phyloP scores from a whole-genome alignment of 2,329 filamentous ascomycete genomes.

The Aspergillus vadensis region DNA sequence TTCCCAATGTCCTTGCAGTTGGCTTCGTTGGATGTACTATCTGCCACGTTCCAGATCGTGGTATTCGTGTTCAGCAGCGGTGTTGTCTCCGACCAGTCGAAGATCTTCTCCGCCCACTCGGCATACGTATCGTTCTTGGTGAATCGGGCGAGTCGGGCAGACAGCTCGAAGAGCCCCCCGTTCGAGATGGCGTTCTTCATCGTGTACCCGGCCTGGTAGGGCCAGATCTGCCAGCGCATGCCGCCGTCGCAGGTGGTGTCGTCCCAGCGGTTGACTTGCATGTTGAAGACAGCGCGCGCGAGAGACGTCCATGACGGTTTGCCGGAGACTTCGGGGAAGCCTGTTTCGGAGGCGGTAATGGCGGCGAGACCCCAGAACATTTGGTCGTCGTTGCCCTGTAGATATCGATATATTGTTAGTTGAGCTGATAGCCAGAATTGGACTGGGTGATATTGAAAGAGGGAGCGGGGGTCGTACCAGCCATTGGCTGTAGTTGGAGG shows the following conservation, averaged over 20 bases:
- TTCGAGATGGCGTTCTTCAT: slow-evolving; percentile 60
- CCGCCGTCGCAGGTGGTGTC: slow-evolving; percentile 66
- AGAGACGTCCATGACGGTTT: slow-evolving; percentile 73
- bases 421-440: not conserved
- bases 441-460: not conserved
- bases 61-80: slow-evolving; percentile 51
- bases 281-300: slow-evolving; percentile 75
- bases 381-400: slow-evolving; percentile 55
- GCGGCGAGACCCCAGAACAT: slow-evolving; percentile 79
- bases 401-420: not conserved
- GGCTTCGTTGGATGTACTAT: slow-evolving; percentile 16
- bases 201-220: slow-evolving; percentile 67
- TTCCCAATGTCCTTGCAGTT: slow-evolving; percentile 52
- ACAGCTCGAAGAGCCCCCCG: slow-evolving; percentile 57
- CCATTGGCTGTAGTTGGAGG: slow-evolving; percentile 51
- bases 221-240: slow-evolving; percentile 81
- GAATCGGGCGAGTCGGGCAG: slow-evolving; percentile 71
- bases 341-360: slow-evolving; percentile 73
- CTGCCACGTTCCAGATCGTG: slow-evolving; percentile 34
- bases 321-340: slow-evolving; percentile 67
- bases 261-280: slow-evolving; percentile 71
- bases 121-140: slow-evolving; percentile 76
- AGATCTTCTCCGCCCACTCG: slow-evolving; percentile 69
- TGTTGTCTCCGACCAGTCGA: slow-evolving; percentile 55
- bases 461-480: slow-evolving; percentile 7